Base-by-base conservation (phyloP, 495 filamentous ascomycete species). In the Neurospora africana region DNA sequence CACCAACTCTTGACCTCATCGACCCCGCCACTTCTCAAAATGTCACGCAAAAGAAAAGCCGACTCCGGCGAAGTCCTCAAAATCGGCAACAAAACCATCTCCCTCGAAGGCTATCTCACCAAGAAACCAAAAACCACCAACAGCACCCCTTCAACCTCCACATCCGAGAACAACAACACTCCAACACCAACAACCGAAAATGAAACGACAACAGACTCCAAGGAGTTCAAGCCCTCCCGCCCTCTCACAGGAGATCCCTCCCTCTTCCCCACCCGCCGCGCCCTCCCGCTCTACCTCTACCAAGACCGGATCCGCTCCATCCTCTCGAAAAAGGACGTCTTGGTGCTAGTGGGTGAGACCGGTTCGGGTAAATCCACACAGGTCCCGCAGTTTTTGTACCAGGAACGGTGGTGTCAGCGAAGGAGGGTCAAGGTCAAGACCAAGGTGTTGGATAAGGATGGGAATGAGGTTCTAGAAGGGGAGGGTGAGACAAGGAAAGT, bases 361-460 rank as follows among this genome's bases (percentile, higher is more conserved):
- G 96, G 96, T 79, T 94, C 91, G 41, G 96, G 96, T 76, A 99
- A 99, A 82, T 94, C 91, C 84, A 99, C 96, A 1, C 96, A 99
- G 79, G 91, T 97, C 13, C 95, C 94, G 0, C 96, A 98, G 74
- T 97, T 97, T 65, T 82, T 99, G 19, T 85, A 90, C 43, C 83
- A 90, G 7, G 92, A 97, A 74, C 80, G 86, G 27, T 98, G 95
- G 92, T 95, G 92, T 78, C 87, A 85, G 68, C 85, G 84, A 72
- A 84, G 82, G 65, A 87, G 79, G 39, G 83, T 87, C 30, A 86
- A 80, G 61, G 77, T 90, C 23, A 75, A 79, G 71, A 33, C 53
- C 0, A 65, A 65, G 27, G 53, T 65, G 6, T 17, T 65, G 53
- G 53, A 33, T 65, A 65, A 65, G 1, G 53, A 33, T 9, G 53